Conservation (phyloP, 768 basidiomycete species). For the Boletus vermiculosoides region DNA sequence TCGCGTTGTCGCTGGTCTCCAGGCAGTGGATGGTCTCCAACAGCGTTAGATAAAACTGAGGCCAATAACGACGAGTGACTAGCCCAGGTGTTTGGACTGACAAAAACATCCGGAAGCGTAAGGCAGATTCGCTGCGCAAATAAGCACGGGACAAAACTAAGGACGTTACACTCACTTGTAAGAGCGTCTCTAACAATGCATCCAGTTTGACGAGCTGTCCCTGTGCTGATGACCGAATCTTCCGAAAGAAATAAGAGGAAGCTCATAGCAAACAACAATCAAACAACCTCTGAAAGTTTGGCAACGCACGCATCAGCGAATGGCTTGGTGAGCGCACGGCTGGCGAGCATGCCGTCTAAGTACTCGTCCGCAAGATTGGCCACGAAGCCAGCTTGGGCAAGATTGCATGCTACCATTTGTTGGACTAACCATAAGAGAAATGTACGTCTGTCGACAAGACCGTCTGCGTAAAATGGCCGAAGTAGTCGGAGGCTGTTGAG, state of each 20-base stretch:
- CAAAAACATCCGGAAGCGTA: conserved; percentile 69
- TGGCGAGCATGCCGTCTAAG: conserved; percentile 62
- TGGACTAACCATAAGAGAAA: conserved; percentile 80
- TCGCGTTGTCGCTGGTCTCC: conserved; percentile 38
- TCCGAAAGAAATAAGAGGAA: conserved; percentile 6
- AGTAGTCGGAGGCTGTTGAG: conserved; percentile 60
- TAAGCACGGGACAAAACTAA: background rate
- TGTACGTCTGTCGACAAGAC: conserved; percentile 73
- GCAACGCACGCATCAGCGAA: conserved; percentile 69
- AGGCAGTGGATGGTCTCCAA: conserved; percentile 26
- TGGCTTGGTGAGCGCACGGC: conserved; percentile 66
- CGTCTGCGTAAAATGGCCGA: conserved; percentile 75
- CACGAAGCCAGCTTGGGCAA: conserved; percentile 79
- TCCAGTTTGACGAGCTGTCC: conserved; percentile 56
- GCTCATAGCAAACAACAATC: background rate
- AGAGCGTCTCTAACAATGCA: conserved; percentile 49
- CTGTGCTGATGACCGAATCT: conserved; percentile 59
- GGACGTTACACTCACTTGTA: conserved; percentile 51
- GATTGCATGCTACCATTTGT: conserved; percentile 73
- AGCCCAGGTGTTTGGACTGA: conserved; percentile 70
- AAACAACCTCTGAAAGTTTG: conserved; percentile 59
- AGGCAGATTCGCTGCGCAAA: conserved; percentile 59
- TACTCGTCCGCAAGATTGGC: conserved; percentile 79
- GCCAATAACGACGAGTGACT: conserved; percentile 42
- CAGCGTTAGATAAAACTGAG: conserved; percentile 42